Evolutionary conservation across 192 early-diverging fungal species (phyloP).

Genomic region (Lobosporangium transversale): DNA sequence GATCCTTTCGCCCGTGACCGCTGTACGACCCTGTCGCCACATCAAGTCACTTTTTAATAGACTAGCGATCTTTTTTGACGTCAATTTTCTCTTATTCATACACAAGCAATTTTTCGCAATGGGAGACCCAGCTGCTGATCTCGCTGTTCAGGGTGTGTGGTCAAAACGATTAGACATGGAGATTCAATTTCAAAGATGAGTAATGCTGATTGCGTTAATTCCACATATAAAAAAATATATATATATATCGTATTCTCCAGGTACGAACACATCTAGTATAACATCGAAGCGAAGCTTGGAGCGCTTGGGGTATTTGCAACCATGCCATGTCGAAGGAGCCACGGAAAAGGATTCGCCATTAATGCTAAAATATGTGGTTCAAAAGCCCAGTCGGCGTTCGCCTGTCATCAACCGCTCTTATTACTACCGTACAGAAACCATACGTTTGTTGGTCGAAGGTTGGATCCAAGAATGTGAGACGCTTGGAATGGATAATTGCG

Average conservation of each 20-base stretch:
- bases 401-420: conserved; percentile 52
- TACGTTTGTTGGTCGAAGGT: conserved; percentile 30
- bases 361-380: conserved; percentile 47
- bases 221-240: too few relatives aligned
- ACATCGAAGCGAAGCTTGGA: conserved; percentile 49
- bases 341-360: conserved; percentile 38
- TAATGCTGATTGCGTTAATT: too few relatives aligned
- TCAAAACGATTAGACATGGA: too few relatives aligned
- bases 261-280: conserved; percentile 50
- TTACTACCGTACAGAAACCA: conserved; percentile 36
- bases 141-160: conserved; percentile 43
- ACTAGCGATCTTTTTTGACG: too few relatives aligned
- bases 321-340: conserved; percentile 27
- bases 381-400: conserved; percentile 35
- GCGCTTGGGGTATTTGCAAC: conserved; percentile 39
- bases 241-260: too few relatives aligned
- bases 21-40: too few relatives aligned
- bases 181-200: too few relatives aligned
- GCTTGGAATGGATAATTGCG: conserved; percentile 21
- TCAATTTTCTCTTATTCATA: neutral
- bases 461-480: conserved; percentile 42
- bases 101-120: neutral
- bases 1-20: too few relatives aligned
- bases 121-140: conserved; percentile 37
- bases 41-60: too few relatives aligned